Base-by-base conservation (phyloP, 1,284 basidiomycete genomes). In the Ustilago nuda region DNA sequence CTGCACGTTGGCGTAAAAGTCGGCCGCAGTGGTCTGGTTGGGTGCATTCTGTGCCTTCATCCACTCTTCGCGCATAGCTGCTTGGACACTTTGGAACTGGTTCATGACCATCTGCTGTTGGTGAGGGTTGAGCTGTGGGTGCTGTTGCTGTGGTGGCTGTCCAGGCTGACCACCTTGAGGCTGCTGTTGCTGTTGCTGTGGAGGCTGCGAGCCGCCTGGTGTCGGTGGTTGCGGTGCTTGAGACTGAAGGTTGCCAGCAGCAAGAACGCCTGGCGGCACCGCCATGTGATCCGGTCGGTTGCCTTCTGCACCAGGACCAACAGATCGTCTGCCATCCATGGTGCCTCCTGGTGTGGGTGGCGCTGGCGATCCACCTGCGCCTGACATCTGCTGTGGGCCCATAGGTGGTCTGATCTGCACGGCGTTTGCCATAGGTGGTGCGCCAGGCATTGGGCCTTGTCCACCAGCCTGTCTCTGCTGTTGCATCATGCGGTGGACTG, bases 1-100 rank as follows among this genome's bases (percentile, higher is more conserved):
- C 57, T 80, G 82, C 1, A 79, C 80, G 41, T 74, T 83, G 30
- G 72, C 75, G 56, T 80, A 76, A n/a, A 78, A 78, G 36, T 80
- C 78, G 60, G 80, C 76, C 27, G 82, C 78, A 27, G 76, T 70
- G 30, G 78, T 72, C 43, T 74, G 80, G 33, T 74, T 76, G 36
- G 80, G 78, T 3, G 80, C 79, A 35, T 70, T 76, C 58, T 83
- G 82, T 4, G 82, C 82, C 59, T 83, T 81, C 67, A 82, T 76
- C 79, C 80, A 80, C 43, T 83, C 82, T 37, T 76, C 76, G 39
- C 78, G 76, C 53, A 81, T 74, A 8, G 78, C 78, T 0, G 74
- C 76, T 33, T 83, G 82, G 23, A 83, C 72, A 46, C 59, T 67
- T 39, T 80, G 79, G 72, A 76, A 81, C 60, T 83, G 82, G 46